phyloP scores from a whole-genome alignment of 2,329 filamentous ascomycete species.

The Paraphoma chrysanthemicola region DNA sequence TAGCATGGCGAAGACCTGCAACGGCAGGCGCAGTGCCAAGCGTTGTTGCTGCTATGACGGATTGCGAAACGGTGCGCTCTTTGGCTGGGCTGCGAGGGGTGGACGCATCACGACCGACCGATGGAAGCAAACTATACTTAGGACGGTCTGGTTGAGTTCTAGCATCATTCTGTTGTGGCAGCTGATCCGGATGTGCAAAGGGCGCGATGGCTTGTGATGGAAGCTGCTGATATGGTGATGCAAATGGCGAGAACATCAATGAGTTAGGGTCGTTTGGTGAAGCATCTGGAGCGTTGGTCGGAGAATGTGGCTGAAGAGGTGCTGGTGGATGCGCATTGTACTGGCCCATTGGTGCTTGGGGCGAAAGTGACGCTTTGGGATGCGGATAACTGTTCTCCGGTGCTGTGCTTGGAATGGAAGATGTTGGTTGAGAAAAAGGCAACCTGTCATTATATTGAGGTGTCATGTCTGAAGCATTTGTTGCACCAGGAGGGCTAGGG shows the following conservation, averaged over 20 bases:
- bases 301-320: background rate
- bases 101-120: background rate
- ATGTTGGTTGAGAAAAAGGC: slow-evolving; percentile 2
- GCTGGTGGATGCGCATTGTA: slow-evolving; percentile 1
- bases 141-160: background rate
- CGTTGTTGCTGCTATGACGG: slow-evolving; percentile 6
- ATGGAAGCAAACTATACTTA: background rate
- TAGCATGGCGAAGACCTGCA: slow-evolving; percentile 9
- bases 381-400: slow-evolving; percentile 8
- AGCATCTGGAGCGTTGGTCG: background rate
- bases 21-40: slow-evolving; percentile 5
- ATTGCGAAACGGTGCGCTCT: slow-evolving; percentile 11
- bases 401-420: slow-evolving; percentile 6
- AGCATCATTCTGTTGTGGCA: background rate
- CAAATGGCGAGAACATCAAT: slow-evolving; percentile 8
- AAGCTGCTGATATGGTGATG: slow-evolving; percentile 7
- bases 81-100: slow-evolving; percentile 8
- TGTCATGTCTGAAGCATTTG: slow-evolving; percentile 1
- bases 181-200: slow-evolving; percentile 1
- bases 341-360: slow-evolving; percentile 11
- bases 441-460: slow-evolving; percentile 2
- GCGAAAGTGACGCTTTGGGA: slow-evolving; percentile 21
- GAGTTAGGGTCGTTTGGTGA: background rate
- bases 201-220: background rate
- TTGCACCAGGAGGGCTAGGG: background rate